These are phyloP conservation scores for Pholiota microspora DNA, from an alignment of 768 basidiomycete species.

Conservation along the genomic window DNA sequence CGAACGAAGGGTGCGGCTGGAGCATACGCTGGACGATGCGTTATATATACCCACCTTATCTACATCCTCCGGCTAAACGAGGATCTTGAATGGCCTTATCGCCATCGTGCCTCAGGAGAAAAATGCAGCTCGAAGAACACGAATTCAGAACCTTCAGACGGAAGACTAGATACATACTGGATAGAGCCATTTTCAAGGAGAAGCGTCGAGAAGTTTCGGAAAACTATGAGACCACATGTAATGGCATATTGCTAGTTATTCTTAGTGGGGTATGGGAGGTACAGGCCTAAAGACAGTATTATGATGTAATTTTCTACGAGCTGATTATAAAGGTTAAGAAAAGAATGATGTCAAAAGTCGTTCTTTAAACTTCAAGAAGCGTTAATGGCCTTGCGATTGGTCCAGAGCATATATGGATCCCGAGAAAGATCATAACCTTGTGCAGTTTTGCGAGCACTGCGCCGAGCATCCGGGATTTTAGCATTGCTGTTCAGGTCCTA, in stretches of 20 bases:
- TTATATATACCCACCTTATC: not conserved
- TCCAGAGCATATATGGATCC: constrained; percentile 89
- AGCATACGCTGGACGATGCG: not conserved
- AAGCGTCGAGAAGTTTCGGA: too few species aligned
- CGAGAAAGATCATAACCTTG: constrained; percentile 62
- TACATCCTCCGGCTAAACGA: not conserved
- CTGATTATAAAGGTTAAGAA: constrained; percentile 4
- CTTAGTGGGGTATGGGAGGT: constrained; percentile 3
- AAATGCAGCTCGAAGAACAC: too few species aligned
- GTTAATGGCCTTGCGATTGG: constrained; percentile 70
- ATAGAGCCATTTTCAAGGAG: too few species aligned
- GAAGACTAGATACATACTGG: not conserved
- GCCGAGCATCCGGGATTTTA: constrained; percentile 75
- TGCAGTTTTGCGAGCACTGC: constrained; percentile 67
- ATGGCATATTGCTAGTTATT: not conserved
- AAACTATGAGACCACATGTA: too few species aligned
- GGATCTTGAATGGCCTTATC: not conserved
- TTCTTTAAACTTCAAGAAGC: constrained; percentile 27
- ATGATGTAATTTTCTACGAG: constrained; percentile 6
- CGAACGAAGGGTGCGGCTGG: too few species aligned
- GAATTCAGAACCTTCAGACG: not conserved
- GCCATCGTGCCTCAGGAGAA: too few species aligned
- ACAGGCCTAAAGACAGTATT: constrained; percentile 7
- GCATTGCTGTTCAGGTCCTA: constrained; percentile 72
- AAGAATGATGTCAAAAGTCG: not conserved